A percentile compares a stretch with the other conserved stretches of the same genome.
Evolutionary conservation across 495 filamentous ascomycete genomes (phyloP).

Genomic region (Penicillium cosmopolitanum): DNA sequence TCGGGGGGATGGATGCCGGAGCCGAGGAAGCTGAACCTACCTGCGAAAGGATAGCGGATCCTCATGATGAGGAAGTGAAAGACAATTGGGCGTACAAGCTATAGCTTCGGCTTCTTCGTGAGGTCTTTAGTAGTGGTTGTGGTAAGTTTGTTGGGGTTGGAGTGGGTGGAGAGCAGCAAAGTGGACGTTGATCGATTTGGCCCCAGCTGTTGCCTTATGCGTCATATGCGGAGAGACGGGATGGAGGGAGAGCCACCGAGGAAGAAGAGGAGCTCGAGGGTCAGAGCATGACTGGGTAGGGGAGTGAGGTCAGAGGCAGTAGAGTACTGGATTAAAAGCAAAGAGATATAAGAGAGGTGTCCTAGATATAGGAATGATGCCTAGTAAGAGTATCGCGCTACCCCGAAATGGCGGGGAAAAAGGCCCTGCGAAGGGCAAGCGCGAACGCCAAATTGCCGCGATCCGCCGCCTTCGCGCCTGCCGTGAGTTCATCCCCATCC

Average conservation of each 20-base stretch:
- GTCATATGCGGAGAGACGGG: conserved; percentile 33
- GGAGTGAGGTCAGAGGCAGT: neutral
- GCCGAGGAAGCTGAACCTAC: conserved; percentile 41
- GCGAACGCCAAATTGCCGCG: conserved; percentile 25
- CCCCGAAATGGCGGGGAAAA: neutral
- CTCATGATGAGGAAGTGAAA: conserved; percentile 53
- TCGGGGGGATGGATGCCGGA: neutral
- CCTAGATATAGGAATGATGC: too few species aligned
- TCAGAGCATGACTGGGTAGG: neutral
- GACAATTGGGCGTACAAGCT: neutral
- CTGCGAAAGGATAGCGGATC: conserved; percentile 74
- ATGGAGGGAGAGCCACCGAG: too few species aligned
- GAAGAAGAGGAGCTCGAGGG: too few species aligned
- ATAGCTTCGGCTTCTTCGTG: neutral
- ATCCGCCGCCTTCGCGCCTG: conserved; percentile 44
- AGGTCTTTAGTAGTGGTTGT: neutral
- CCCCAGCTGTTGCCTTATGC: conserved; percentile 26
- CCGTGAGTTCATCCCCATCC: conserved; percentile 48
- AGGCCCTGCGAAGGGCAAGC: neutral
- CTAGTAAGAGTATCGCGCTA: too few species aligned
- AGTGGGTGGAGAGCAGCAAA: conserved; percentile 10
- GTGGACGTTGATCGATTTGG: conserved; percentile 25
- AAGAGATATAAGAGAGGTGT: too few species aligned
- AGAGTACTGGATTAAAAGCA: too few species aligned
- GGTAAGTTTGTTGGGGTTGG: neutral